Conservation (phyloP, 148 eudicot species). For the Rhododendron simsii region DNA sequence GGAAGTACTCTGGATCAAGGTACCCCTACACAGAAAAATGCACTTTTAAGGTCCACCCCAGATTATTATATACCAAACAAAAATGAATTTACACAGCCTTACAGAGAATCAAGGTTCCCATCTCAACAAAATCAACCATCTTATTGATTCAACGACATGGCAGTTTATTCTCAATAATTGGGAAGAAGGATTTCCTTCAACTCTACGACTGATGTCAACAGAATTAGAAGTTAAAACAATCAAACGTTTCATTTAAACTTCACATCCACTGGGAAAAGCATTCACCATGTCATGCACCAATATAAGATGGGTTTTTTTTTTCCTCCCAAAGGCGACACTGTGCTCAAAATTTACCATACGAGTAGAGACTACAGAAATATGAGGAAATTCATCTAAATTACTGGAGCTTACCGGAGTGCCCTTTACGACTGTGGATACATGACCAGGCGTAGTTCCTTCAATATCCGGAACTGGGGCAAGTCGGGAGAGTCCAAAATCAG, state of each 20-base stretch:
- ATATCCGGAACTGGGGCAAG: slow-evolving; percentile 76
- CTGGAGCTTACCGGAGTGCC: slow-evolving; percentile 69
- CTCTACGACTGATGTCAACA: neutral
- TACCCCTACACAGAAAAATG: slow-evolving; percentile 56
- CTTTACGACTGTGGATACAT: slow-evolving; percentile 81
- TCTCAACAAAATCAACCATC: neutral
- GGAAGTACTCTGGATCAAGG: slow-evolving; percentile 81
- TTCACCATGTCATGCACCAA: neutral
- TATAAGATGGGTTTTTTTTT: neutral
- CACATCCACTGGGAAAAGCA: neutral
- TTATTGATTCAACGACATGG: neutral
- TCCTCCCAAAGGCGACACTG: neutral
- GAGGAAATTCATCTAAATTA: neutral
- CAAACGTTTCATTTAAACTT: neutral
- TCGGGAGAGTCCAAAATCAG: slow-evolving; percentile 90
- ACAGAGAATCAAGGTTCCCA: neutral
- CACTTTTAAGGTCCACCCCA: neutral
- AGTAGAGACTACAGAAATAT: neutral
- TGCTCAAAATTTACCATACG: neutral
- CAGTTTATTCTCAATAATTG: neutral
- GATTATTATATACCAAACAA: neutral
- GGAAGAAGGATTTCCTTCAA: neutral
- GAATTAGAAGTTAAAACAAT: neutral
- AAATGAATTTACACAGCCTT: neutral
- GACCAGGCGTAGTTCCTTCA: slow-evolving; percentile 56